Evolutionary conservation across 2,329 filamentous ascomycete genomes (phyloP).

Genomic region (Bipolaris oryzae): DNA sequence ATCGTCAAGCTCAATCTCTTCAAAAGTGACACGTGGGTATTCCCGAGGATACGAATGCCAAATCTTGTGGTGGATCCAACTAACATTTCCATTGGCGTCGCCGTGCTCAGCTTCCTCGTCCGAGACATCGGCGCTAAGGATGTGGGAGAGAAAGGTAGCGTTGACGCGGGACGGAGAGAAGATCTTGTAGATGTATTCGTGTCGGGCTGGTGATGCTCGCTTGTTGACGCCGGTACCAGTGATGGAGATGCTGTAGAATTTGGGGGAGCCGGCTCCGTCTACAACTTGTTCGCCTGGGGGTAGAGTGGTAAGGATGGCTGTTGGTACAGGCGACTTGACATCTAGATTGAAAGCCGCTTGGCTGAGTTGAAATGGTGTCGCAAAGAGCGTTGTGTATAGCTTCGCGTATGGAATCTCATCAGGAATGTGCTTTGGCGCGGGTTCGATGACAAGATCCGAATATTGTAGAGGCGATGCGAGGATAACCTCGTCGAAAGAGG

Average conservation of each 20-base stretch:
- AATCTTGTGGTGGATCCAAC: conserved; percentile 55
- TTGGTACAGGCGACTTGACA: conserved; percentile 65
- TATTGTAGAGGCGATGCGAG: conserved; percentile 86
- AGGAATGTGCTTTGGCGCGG: conserved; percentile 59
- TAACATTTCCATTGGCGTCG: conserved; percentile 40
- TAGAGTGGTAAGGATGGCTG: conserved; percentile 82
- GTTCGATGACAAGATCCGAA: conserved; percentile 65
- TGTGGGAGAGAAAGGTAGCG: conserved; percentile 53
- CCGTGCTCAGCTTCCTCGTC: conserved; percentile 36
- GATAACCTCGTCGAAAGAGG: conserved; percentile 75
- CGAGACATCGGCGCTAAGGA: conserved; percentile 53
- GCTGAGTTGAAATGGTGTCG: conserved; percentile 75
- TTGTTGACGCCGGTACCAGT: conserved; percentile 70
- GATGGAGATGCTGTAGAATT: conserved; percentile 86
- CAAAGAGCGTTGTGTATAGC: conserved; percentile 88
- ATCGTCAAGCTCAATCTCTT: conserved; percentile 71
- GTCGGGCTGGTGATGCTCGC: conserved; percentile 27
- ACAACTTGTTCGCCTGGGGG: conserved; percentile 61
- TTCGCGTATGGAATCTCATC: conserved; percentile 83
- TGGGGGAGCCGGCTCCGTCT: conserved; percentile 65
- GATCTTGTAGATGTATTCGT: conserved; percentile 69
- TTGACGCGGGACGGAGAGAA: conserved; percentile 63
- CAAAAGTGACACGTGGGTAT: conserved; percentile 84
- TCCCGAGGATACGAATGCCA: conserved; percentile 89
- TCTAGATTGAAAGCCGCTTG: conserved; percentile 73